Base-by-base conservation (phyloP, 768 basidiomycete species). In the Leccinellum rugosiceps region DNA sequence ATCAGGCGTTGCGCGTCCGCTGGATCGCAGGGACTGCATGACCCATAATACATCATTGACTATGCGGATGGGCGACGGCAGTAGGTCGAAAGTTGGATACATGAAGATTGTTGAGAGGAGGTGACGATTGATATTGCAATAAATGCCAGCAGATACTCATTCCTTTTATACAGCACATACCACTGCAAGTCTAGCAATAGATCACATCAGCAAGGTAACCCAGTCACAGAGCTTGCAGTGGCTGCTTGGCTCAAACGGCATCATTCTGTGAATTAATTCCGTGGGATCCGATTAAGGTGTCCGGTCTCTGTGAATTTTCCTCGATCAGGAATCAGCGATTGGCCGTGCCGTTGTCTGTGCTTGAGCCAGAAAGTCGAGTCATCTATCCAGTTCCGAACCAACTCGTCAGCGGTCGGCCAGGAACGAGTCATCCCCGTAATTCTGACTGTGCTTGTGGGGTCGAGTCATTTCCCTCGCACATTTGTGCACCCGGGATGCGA, bases 1-100 rank as follows among this genome's bases (percentile, higher is more conserved):
- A 14, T 70, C 64, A 48, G 65, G 61, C 6, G 71, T 55, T 14
- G 68, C 49, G 57, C 72, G 70, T 57, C 71, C 59, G 59, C 60
- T 67, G 31, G 70, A 68, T 55, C 78, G 68, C 38, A 77, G 72
- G 6, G 82, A 80, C 53, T 76, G 77, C 52, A 83, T 70, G 26
- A 80, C 61, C 30, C 77, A 79, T 21, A 82, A 57, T 14, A 76
- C 77, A 15, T 83, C 74, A 43, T 76, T 74, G 58, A 84, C 69
- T 57, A 85, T 72, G 21, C 80, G 75, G 46, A 79, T 74, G 25
- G 84, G 83, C 1, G 81, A 81, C 26, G 82, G 82, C 58, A 86
- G 74, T 57, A 85, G 65, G 62, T 77, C 67, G 34, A 71, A n/a
- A n/a, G n/a, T 55, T 10, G 64, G 62, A 55, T 64, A 61, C 71